Conservation (phyloP, 2,329 filamentous ascomycete species). For the Penicillium sp. region DNA sequence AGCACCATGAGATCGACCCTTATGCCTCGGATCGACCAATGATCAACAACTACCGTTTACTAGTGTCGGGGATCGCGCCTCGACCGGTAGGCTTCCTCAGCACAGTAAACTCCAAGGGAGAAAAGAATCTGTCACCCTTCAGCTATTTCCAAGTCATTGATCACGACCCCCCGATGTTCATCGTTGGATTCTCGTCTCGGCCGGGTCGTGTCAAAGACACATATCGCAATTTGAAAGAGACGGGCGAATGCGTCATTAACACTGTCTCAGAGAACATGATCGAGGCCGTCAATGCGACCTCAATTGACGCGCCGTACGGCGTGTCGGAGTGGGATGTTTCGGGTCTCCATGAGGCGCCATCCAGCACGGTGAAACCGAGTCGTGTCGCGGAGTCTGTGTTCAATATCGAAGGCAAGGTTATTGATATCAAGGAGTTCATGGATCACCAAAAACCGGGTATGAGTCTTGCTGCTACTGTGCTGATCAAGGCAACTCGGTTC, state of each 20-base stretch:
- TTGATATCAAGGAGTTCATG: slow-evolving; percentile 73
- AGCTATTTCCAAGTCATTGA: slow-evolving; percentile 78
- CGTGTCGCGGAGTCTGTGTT: slow-evolving; percentile 82
- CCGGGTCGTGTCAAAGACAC: slow-evolving; percentile 70
- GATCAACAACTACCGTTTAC: slow-evolving; percentile 81
- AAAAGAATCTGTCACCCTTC: slow-evolving; percentile 77
- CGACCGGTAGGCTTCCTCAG: slow-evolving; percentile 70
- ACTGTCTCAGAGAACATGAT: slow-evolving; percentile 80
- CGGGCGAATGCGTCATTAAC: slow-evolving; percentile 78
- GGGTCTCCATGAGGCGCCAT: slow-evolving; percentile 70
- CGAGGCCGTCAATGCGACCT: slow-evolving; percentile 79
- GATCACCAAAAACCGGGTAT: slow-evolving; percentile 67
- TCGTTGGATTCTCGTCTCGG: slow-evolving; percentile 61
- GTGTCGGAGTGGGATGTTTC: slow-evolving; percentile 77
- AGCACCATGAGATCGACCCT: slow-evolving; percentile 71
- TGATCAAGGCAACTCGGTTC: slow-evolving; percentile 80
- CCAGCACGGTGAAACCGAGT: slow-evolving; percentile 65
- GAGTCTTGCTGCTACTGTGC: slow-evolving; percentile 69
- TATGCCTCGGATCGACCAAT: slow-evolving; percentile 67
- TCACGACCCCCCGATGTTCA: slow-evolving; percentile 83
- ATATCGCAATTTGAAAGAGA: slow-evolving; percentile 69
- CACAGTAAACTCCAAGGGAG: slow-evolving; percentile 63
- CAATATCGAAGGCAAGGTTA: slow-evolving; percentile 74
- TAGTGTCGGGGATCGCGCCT: slow-evolving; percentile 78
- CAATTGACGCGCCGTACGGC: slow-evolving; percentile 74